Base-by-base conservation (phyloP, 257 asterid genomes). In the Jaltomata sinuosa region DNA sequence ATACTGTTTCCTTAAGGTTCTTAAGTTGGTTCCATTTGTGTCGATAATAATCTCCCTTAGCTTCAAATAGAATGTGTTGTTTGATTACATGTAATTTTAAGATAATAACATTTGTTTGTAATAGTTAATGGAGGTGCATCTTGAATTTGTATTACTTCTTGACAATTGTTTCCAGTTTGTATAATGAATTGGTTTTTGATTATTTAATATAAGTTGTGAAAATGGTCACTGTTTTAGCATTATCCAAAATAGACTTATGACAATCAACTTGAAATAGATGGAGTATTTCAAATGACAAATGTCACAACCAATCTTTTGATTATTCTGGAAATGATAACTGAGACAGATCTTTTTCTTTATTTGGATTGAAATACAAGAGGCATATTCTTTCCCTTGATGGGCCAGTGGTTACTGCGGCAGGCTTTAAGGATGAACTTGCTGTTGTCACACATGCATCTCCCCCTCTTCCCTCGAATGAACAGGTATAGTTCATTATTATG, bases 341-440 rank as follows among this genome's bases (percentile, higher is more conserved):
- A 50, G 54, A 78, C 81, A 47, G 22, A 49, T 59, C 81, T 79
- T 80, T 87, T 88, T 84, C 87, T 78, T 79, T 79, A 19, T 74
- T 61, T 45, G 78, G 84, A 52, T 50, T 87, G 77, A 83, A 84
- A 22, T 84, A 38, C 55, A 90, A 97, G 99, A 93, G 90, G 84
- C 57, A 87, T 85, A 85, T 94, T 72, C 87, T 95, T 85, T 94
- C 97, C 76, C 98, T 97, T 76, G 96, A 93, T 84, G 99, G 99
- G 84, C 96, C 98, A 50, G 98, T 94, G 89, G 99, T 97, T 78
- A 91, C 98, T 52, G 97, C 97, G 84, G 96, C 88, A 74, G 99
- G 99, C 83, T 85, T 85, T 87, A 91, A 90, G 89, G 97, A 97
- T 90, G 94, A 92, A 89, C 94, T 97, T 85, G 98, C 95, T 52